phyloP scores from a whole-genome alignment of 176 grass and related monocot genomes.

The Phoenix dactylifera region DNA sequence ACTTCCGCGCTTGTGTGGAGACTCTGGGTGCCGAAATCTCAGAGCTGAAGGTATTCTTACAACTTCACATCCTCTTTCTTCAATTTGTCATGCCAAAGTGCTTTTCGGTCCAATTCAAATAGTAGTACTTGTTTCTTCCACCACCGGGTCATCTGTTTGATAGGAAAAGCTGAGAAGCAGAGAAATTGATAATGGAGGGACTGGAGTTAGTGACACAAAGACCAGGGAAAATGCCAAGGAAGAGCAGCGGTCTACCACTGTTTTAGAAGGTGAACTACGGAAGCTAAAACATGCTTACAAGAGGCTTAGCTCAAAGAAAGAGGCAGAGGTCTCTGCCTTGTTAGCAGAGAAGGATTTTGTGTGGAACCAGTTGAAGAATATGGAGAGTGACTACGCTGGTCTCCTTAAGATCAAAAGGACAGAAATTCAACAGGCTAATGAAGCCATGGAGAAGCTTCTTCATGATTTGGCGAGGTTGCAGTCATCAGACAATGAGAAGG shows the following conservation, averaged over 20 bases:
- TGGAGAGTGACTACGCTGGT: constrained; percentile 31
- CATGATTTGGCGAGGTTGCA: constrained; percentile 22
- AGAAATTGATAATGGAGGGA: constrained; percentile 2
- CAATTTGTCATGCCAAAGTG: no score
- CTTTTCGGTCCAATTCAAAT: no score
- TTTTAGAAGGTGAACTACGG: constrained; percentile 25
- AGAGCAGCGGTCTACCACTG: constrained; percentile 7
- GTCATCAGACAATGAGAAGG: constrained; percentile 25
- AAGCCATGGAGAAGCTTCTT: constrained; percentile 33
- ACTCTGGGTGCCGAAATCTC: constrained; percentile 32
- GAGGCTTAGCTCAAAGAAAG: constrained; percentile 32
- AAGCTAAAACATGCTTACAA: constrained; percentile 42
- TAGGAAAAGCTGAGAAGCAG: constrained; percentile 30
- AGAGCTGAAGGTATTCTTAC: constrained; percentile 32
- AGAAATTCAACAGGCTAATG: constrained; percentile 35
- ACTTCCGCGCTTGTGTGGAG: constrained; percentile 16
- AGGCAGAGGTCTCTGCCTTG: constrained; percentile 34
- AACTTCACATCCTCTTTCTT: neutral
- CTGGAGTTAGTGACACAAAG: neutral
- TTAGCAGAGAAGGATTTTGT: constrained; percentile 38
- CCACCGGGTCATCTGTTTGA: neutral
- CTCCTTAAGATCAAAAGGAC: constrained; percentile 25
- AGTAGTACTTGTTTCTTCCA: no score
- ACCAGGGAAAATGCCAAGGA: constrained; percentile 1
- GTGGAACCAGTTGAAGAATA: constrained; percentile 51